Conservation (phyloP, 2,329 filamentous ascomycete genomes). For the Sclerotinia sclerotiorum region DNA sequence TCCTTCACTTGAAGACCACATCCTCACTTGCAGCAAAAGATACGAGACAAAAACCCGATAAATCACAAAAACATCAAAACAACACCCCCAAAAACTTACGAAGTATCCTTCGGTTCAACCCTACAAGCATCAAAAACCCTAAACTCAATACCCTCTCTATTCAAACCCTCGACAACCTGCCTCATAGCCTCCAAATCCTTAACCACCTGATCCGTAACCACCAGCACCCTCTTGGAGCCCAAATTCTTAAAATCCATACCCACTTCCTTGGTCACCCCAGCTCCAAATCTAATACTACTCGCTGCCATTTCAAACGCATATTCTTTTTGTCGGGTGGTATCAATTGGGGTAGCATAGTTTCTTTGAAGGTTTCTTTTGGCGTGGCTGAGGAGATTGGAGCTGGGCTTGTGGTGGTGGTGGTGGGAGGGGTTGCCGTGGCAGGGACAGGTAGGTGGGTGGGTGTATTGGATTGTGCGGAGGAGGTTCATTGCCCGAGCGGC, state of each 20-base stretch:
- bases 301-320: conserved; percentile 99
- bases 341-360: conserved; percentile 72
- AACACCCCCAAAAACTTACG: conserved; percentile 52
- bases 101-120: conserved; percentile 93
- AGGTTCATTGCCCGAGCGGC: conserved; percentile 67
- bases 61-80: not conserved
- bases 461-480: conserved; percentile 86
- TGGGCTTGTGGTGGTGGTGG: conserved; percentile 58
- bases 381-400: conserved; percentile 44
- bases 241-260: conserved; percentile 97
- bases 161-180: conserved; percentile 79
- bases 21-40: too few relatives aligned
- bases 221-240: conserved; percentile 80
- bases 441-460: conserved; percentile 82
- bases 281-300: conserved; percentile 89
- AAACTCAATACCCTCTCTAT: conserved; percentile 74
- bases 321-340: conserved; percentile 75
- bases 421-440: conserved; percentile 88
- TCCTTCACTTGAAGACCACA: not conserved
- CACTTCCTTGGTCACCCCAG: conserved; percentile 90
- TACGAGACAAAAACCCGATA: not conserved
- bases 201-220: conserved; percentile 87
- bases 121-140: conserved; percentile 77
- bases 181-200: conserved; percentile 83
- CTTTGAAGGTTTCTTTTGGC: conserved; percentile 49